Evolutionary conservation across 768 basidiomycete species (phyloP).

Genomic region (Lanmaoa pseudosensibilis): DNA sequence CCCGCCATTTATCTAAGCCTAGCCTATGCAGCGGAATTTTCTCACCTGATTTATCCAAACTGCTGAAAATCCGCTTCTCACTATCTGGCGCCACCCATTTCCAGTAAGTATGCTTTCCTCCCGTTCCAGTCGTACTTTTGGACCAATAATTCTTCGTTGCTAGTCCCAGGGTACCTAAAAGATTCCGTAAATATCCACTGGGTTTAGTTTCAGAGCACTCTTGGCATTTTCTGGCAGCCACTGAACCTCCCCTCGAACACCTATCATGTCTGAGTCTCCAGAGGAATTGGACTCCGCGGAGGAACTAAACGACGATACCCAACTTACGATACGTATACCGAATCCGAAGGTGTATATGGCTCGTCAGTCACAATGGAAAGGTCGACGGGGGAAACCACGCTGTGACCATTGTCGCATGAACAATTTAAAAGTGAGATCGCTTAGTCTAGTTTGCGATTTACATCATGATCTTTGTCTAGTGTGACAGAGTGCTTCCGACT

Average conservation of each 20-base stretch:
- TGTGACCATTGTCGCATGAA: slow-evolving; percentile 72
- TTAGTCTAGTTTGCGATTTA: slow-evolving; percentile 1
- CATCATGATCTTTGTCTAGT: slow-evolving; percentile 40
- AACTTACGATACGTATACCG: slow-evolving; percentile 64
- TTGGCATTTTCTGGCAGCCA: slow-evolving; percentile 19
- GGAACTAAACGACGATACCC: slow-evolving; percentile 48
- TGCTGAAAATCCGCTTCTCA: slow-evolving; percentile 7
- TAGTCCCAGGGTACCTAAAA: slow-evolving; percentile 7
- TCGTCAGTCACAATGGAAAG: slow-evolving; percentile 73
- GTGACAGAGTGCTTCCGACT: slow-evolving; percentile 66
- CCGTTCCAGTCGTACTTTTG: slow-evolving; percentile 3
- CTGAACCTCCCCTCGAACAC: slow-evolving; percentile 10
- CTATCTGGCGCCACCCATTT: slow-evolving; percentile 6
- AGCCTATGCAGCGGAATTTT: slow-evolving; percentile 7
- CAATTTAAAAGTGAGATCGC: slow-evolving; percentile 62
- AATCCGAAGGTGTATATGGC: slow-evolving; percentile 67
- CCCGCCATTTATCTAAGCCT: slow-evolving; percentile 10
- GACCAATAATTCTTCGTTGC: slow-evolving; percentile 8
- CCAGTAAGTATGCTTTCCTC: slow-evolving; percentile 17
- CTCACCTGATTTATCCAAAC: slow-evolving; percentile 13
- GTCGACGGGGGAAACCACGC: slow-evolving; percentile 70
- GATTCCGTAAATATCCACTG: slow-evolving; percentile 5
- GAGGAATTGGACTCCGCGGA: slow-evolving; percentile 41
- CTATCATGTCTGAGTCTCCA: slow-evolving; percentile 36
- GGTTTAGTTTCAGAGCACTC: slow-evolving; percentile 1